Conservation (phyloP, 805 yeast species). For the Cyberlindnera americana region DNA sequence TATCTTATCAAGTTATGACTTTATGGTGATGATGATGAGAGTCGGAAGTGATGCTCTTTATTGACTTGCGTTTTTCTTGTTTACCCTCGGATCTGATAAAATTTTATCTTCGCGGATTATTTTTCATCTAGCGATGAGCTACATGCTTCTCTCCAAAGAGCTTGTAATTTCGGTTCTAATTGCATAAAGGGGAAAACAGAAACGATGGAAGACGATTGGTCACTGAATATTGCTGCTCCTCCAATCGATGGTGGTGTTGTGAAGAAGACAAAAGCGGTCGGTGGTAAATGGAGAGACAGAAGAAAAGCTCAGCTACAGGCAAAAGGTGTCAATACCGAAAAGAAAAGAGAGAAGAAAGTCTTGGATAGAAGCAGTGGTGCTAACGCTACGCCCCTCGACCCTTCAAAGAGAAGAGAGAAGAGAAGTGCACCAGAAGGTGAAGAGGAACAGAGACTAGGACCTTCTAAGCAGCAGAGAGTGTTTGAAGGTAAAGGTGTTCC, state of each 20-base stretch:
- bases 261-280: slow-evolving; percentile 43
- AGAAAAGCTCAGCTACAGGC: slow-evolving; percentile 38
- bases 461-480: slow-evolving; percentile 36
- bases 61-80: no score
- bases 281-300: slow-evolving; percentile 84
- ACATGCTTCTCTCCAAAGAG: not conserved
- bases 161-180: no score
- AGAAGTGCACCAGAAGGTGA: slow-evolving; percentile 17
- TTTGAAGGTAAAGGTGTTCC: slow-evolving; percentile 47
- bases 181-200: no score
- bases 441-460: slow-evolving; percentile 22
- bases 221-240: slow-evolving; percentile 64
- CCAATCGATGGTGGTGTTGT: slow-evolving; percentile 17
- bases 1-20: no score
- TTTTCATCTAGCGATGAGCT: not conserved
- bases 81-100: not conserved
- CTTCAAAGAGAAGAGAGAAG: slow-evolving; percentile 7
- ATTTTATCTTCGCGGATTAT: not conserved
- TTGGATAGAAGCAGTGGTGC: slow-evolving; percentile 4
- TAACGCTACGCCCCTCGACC: slow-evolving; percentile 1
- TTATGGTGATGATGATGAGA: no score
- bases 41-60: no score
- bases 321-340: slow-evolving; percentile 21
- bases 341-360: slow-evolving; percentile 4
- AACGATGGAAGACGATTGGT: slow-evolving; percentile 59